Evolutionary conservation across 768 basidiomycete genomes (phyloP).

Genomic region (Exidia glandulosa): DNA sequence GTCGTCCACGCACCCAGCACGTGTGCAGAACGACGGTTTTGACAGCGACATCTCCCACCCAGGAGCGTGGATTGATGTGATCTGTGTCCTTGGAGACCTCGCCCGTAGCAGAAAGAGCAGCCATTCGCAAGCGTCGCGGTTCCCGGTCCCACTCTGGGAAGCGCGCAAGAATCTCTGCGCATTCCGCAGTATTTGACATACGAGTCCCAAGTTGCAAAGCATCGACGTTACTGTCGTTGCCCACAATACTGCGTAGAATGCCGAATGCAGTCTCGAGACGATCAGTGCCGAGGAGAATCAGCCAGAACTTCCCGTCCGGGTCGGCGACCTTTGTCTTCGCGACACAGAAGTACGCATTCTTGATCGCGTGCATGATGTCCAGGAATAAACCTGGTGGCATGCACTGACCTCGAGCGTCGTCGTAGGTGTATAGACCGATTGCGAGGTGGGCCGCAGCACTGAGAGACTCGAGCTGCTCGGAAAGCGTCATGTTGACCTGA

Average conservation of each 20-base stretch:
- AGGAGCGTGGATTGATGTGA: slow-evolving; percentile 27
- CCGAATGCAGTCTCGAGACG: slow-evolving; percentile 16
- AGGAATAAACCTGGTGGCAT: slow-evolving; percentile 18
- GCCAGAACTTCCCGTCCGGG: slow-evolving; percentile 20
- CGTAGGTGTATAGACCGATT: slow-evolving; percentile 9
- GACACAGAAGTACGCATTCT: slow-evolving; percentile 28
- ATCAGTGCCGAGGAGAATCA: slow-evolving; percentile 29
- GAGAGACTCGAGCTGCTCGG: slow-evolving; percentile 23
- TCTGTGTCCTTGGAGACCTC: slow-evolving; percentile 15
- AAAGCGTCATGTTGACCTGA: slow-evolving; percentile 17
- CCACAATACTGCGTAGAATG: slow-evolving; percentile 13
- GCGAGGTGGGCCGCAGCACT: slow-evolving; percentile 23
- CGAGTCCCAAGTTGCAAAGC: slow-evolving; percentile 17
- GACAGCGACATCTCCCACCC: slow-evolving; percentile 22
- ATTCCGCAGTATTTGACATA: slow-evolving; percentile 20
- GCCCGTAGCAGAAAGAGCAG: not conserved
- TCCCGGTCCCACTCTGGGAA: slow-evolving; percentile 28
- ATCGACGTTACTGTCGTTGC: slow-evolving; percentile 11
- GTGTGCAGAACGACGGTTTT: slow-evolving; percentile 12
- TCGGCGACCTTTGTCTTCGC: slow-evolving; percentile 25
- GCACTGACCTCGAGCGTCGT: slow-evolving; percentile 9
- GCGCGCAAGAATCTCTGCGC: slow-evolving; percentile 23
- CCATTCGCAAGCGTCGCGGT: slow-evolving; percentile 18
- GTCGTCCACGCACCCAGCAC: not conserved
- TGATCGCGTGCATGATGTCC: slow-evolving; percentile 28